Base-by-base conservation (phyloP, 2,329 filamentous ascomycete species). In the Penicillium psychrosexuale region DNA sequence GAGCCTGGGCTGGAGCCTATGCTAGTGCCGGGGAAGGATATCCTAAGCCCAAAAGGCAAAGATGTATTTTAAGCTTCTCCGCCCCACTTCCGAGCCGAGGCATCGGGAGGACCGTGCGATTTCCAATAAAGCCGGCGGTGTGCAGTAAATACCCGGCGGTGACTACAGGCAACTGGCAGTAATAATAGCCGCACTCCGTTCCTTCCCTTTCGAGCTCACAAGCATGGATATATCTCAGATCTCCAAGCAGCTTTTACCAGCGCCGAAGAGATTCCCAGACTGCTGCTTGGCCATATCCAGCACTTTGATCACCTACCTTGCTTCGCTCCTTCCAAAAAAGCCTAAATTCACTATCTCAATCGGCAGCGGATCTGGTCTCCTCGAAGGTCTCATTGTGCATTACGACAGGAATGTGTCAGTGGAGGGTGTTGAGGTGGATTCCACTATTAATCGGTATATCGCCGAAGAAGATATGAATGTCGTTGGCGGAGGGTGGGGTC, bases 311-410 rank as follows among this genome's bases (percentile, higher is more conserved):
- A 36, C 44, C 27, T 36, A 56, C 17, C 24, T 71, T 6, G 40
- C 57, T 28, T 46, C 40, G 1, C 40, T 66, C 19, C 66, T 71
- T 3, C 69, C 69, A 11, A 33, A 53, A 37, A 55, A 50, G 11
- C 67, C 69, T 9, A 28, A 9, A n/a, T 69, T 66, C 57, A 69
- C 67, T 13, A 63, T 80, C 37, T 80, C 77, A 2, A 73, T 83
- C 46, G 80, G 81, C 53, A 77, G 76, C 58, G 81, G 81, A 43
- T 77, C 70, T 40, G 81, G 81, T 24, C 70, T 82, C 8, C 70
- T 83, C 15, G 81, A 82, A 68, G 70, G 71, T 2, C 60, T 78
- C 6, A 66, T 81, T 27, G 53, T 70, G 17, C 46, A 66, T 12
- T 55, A 48, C 22, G 42, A 69, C 30, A 53, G 60, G 3, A 42